Evolutionary conservation across 2,329 filamentous ascomycete genomes (phyloP), one percentile per base, ranked within the genome.

Genomic region (Aspergillus udagawae): DNA sequence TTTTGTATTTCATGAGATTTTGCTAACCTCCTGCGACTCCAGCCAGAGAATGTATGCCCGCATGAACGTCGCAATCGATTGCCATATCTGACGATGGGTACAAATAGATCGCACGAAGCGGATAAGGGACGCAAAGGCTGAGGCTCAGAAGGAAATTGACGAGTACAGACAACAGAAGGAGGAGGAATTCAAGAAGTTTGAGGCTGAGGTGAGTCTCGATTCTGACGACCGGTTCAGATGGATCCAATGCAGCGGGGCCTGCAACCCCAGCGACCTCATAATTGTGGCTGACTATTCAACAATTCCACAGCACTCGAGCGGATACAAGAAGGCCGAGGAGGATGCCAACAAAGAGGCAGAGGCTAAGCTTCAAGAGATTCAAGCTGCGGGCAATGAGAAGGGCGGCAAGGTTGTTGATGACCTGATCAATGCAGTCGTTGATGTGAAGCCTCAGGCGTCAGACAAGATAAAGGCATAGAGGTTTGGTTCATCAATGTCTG

Each of bases 81-180:
- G 51, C 59, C 55, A 44, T 27, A 32, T 25, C 20, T 50, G 49
- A 60, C 65, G 54, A 67, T 60, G 3, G 27, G 21, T 21, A 35
- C 7, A 27, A 52, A 60, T 66, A 92, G 89, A 92, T 83, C 92
- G 94, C 73, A 97, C 94, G 61, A 97, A 97, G 83, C 88, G 92
- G 73, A 91, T 99, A 79, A 96, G 91, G 79, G 94, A 97, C 80
- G 94, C 94, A 63, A 90, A 93, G 73, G 87, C 90, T 72, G 94
- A 99, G 78, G 94, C 94, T 62, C 95, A 97, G 80, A 96, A 96
- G 79, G 93, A 99, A 77, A 96, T 99, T 71, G 90, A 96, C 65
- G 89, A 91, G 56, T 97, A 99, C 82, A 86, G 87, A 74, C 85
- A 87, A 70, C 79, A 88, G 68, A 99, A 97, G 81, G 94, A 99